Evolutionary conservation across 1,284 basidiomycete species (phyloP).

Genomic region (Coniophora puteana): DNA sequence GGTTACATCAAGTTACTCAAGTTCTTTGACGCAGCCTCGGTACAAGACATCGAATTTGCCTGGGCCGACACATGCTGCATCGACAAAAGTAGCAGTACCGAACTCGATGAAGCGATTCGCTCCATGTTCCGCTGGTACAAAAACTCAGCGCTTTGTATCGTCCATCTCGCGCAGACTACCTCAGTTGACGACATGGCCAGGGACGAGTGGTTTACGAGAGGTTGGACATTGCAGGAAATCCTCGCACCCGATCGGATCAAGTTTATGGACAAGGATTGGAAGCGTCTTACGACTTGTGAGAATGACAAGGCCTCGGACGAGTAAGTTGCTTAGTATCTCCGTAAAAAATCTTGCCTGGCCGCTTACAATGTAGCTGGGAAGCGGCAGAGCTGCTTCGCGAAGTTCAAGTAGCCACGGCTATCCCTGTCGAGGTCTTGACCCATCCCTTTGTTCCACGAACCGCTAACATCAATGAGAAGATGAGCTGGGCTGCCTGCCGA

Average conservation of each 20-base stretch:
- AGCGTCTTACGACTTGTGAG: background rate
- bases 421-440: too few species aligned
- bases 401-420: too few species aligned
- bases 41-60: background rate
- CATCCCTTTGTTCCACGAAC: too few species aligned
- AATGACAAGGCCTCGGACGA: background rate
- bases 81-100: background rate
- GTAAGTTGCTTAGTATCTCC: too few species aligned
- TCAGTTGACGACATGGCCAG: background rate
- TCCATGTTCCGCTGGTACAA: conserved; percentile 1
- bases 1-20: background rate
- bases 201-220: conserved; percentile 1
- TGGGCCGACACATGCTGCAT: conserved; percentile 4
- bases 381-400: too few species aligned
- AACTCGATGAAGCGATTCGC: background rate
- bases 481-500: background rate
- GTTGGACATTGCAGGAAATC: conserved; percentile 1
- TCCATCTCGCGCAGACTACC: background rate
- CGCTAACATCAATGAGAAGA: background rate
- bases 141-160: background rate
- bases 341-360: too few species aligned
- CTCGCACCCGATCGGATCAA: background rate
- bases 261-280: background rate
- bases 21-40: background rate
- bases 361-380: too few species aligned